phyloP scores from a whole-genome alignment of 176 grass and related monocot genomes.

The Musa schizocarpa region DNA sequence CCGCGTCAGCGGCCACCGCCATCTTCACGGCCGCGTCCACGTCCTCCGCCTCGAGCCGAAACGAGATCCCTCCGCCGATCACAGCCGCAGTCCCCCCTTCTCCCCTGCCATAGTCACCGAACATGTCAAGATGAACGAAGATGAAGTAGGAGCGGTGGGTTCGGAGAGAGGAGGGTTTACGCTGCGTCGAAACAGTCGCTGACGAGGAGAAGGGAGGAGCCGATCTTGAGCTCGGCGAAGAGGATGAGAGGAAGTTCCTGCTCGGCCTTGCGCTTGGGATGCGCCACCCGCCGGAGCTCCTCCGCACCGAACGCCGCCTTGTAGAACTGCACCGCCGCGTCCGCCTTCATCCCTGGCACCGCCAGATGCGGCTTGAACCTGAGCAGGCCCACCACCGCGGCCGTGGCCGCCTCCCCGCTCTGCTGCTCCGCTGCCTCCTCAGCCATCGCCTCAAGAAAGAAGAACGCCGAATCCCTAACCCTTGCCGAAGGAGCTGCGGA shows the following conservation, averaged over 20 bases:
- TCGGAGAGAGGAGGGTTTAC: slow-evolving; percentile 9
- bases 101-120: not conserved
- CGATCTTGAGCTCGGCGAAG: slow-evolving; percentile 52
- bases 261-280: slow-evolving; percentile 56
- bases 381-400: not conserved
- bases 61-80: not conserved
- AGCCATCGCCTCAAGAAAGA: not conserved
- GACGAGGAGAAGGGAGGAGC: slow-evolving; percentile 28
- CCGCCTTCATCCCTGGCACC: slow-evolving; percentile 33
- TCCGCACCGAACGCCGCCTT: slow-evolving; percentile 53
- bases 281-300: slow-evolving; percentile 28
- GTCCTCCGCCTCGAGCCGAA: slow-evolving; percentile 33
- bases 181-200: slow-evolving; percentile 29
- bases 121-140: too few species aligned
- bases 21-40: slow-evolving; percentile 24
- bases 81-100: not conserved
- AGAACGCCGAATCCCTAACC: not conserved
- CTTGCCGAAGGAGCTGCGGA: not conserved
- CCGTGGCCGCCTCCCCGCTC: too few species aligned
- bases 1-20: slow-evolving; percentile 28
- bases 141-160: not conserved
- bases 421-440: not conserved
- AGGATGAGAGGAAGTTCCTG: slow-evolving; percentile 38
- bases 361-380: slow-evolving; percentile 35
- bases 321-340: slow-evolving; percentile 57